Conservation (phyloP, 73 alveolate genomes). For the Blepharisma stoltei region DNA sequence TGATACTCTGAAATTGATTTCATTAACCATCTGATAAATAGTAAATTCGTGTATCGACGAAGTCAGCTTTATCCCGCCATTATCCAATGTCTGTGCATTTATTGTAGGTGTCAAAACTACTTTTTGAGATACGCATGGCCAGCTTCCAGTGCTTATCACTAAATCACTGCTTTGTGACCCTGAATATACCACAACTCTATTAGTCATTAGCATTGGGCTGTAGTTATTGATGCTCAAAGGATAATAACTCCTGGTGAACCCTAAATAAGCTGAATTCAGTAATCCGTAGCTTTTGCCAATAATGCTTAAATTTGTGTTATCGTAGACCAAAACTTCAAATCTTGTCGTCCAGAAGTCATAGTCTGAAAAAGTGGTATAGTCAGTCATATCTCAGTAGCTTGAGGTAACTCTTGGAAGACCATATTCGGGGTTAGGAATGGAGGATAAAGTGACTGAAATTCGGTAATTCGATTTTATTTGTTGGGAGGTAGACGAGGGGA, state of each 20-base stretch:
- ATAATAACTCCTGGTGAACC: neutral
- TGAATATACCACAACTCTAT: neutral
- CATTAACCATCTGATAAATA: neutral
- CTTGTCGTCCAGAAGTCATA: neutral
- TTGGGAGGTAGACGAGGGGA: neutral
- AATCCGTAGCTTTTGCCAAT: neutral
- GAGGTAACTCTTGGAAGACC: neutral
- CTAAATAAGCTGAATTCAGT: neutral
- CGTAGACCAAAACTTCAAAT: neutral
- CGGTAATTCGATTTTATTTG: neutral
- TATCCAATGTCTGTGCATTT: neutral
- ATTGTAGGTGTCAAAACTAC: neutral
- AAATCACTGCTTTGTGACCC: neutral
- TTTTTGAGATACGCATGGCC: neutral
- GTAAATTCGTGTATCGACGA: neutral
- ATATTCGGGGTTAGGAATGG: slow-evolving; percentile 20
- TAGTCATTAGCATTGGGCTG: neutral
- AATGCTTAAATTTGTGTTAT: neutral
- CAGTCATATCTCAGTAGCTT: neutral
- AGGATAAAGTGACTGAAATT: neutral
- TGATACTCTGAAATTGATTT: neutral
- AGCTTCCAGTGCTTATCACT: slow-evolving; percentile 21
- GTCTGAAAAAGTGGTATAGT: neutral
- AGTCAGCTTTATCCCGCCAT: neutral
- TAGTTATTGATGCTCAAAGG: neutral